A percentile compares a stretch with the other conserved stretches of the same genome.
phyloP scores from a whole-genome alignment of 2,329 filamentous ascomycete species.

The Fusarium sp. region DNA sequence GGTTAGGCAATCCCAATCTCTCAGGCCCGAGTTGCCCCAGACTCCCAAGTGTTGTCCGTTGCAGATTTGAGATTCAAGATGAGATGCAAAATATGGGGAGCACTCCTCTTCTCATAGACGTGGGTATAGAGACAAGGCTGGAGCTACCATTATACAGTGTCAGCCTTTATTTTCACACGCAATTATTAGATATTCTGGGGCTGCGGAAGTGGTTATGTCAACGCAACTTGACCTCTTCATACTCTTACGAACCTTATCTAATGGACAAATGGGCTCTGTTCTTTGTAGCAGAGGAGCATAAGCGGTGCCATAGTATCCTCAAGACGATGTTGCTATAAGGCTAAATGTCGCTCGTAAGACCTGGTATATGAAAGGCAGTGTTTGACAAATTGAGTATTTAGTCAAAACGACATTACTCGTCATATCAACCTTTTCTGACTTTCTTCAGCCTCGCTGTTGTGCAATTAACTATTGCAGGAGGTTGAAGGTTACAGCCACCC shows the following conservation, averaged over 20 bases:
- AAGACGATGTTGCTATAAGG: not conserved
- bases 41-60: constrained; percentile 6
- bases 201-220: not conserved
- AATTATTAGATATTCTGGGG: not conserved
- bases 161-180: constrained; percentile 1
- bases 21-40: constrained; percentile 31
- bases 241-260: not conserved
- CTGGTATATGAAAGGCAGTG: not conserved
- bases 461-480: not conserved
- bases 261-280: not conserved
- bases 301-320: not conserved
- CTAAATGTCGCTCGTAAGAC: not conserved
- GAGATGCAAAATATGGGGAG: constrained; percentile 27
- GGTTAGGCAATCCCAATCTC: constrained; percentile 33
- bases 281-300: not conserved
- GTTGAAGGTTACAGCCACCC: constrained; percentile 16
- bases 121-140: constrained; percentile 27
- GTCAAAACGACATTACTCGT: constrained; percentile 11
- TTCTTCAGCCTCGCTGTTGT: constrained; percentile 1
- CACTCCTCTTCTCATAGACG: not conserved
- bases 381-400: constrained; percentile 3
- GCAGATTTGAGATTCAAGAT: constrained; percentile 20
- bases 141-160: constrained; percentile 25
- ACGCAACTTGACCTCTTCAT: not conserved
- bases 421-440: constrained; percentile 16